These are phyloP conservation scores for Lolium rigidum DNA, from an alignment of 176 grass and related monocot genomes.

Conservation along the genomic window DNA sequence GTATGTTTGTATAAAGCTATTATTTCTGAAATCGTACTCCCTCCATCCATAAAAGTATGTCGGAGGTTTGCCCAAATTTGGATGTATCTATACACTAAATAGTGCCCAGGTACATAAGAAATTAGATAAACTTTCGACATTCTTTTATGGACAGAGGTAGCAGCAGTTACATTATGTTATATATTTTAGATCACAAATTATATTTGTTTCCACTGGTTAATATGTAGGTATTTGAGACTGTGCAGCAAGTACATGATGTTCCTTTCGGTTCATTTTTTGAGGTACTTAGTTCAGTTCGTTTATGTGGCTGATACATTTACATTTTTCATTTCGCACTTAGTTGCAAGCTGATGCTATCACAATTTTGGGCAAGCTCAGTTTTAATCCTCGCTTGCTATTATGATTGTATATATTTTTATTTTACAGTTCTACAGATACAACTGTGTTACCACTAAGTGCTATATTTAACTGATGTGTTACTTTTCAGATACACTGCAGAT, in stretches of 20 bases:
- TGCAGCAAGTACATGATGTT: conserved; percentile 97
- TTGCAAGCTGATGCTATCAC: background rate
- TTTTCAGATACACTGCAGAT: conserved; percentile 95
- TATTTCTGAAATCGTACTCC: background rate
- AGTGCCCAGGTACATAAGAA: too few species aligned
- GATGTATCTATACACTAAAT: too few species aligned
- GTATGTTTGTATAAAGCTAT: conserved; percentile 55
- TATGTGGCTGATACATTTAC: conserved; percentile 8
- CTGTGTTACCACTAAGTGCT: background rate
- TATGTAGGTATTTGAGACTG: conserved; percentile 89
- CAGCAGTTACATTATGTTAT: conserved; percentile 3
- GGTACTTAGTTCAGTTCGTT: conserved; percentile 53
- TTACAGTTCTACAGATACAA: background rate
- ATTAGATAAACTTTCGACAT: too few species aligned
- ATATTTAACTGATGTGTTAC: background rate
- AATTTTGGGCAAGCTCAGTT: background rate
- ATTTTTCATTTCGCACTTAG: conserved; percentile 16
- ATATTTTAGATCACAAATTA: conserved; percentile 30
- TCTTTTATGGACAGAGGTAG: too few species aligned
- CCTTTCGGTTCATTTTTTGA: conserved; percentile 98
- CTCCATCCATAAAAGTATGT: too few species aligned
- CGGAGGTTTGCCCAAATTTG: too few species aligned
- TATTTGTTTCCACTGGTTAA: conserved; percentile 38
- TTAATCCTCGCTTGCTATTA: background rate
- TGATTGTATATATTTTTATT: background rate